phyloP scores from a whole-genome alignment of 176 grass and related monocot genomes.

The Lolium rigidum region DNA sequence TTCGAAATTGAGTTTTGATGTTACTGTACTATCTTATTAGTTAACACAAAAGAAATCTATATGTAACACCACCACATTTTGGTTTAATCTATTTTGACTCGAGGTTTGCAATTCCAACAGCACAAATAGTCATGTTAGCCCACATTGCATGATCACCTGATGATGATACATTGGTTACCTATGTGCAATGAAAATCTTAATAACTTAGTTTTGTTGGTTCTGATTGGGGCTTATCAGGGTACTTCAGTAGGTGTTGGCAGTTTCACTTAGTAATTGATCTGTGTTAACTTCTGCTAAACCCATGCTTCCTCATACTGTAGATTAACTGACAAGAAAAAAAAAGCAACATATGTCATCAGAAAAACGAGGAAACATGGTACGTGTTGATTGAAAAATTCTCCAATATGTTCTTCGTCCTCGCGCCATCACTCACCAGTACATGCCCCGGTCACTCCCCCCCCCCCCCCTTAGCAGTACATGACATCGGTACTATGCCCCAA shows the following conservation, averaged over 20 bases:
- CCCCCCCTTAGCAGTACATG: no score
- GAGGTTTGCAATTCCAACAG: neutral
- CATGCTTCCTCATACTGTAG: neutral
- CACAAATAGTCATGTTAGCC: neutral
- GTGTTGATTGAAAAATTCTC: no score
- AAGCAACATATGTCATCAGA: neutral
- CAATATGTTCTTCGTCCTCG: no score
- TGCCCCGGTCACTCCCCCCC: no score
- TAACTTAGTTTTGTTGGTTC: neutral
- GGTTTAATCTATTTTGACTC: neutral
- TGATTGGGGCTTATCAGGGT: neutral
- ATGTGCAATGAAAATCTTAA: neutral
- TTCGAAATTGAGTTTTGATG: constrained; percentile 9
- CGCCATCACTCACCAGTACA: no score
- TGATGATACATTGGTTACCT: neutral
- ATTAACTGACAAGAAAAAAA: neutral
- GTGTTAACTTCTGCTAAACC: neutral
- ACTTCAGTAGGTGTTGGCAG: neutral
- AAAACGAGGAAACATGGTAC: no score
- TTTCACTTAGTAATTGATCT: neutral
- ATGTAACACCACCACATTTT: neutral
- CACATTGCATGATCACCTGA: neutral
- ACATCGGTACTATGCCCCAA: no score
- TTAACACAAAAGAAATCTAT: neutral
- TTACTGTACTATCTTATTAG: neutral